A percentile compares a stretch with the other conserved stretches of the same genome.
These are phyloP conservation scores for Pseudozyma hubeiensis DNA, from an alignment of 1,284 basidiomycete genomes.

Conservation along the genomic window DNA sequence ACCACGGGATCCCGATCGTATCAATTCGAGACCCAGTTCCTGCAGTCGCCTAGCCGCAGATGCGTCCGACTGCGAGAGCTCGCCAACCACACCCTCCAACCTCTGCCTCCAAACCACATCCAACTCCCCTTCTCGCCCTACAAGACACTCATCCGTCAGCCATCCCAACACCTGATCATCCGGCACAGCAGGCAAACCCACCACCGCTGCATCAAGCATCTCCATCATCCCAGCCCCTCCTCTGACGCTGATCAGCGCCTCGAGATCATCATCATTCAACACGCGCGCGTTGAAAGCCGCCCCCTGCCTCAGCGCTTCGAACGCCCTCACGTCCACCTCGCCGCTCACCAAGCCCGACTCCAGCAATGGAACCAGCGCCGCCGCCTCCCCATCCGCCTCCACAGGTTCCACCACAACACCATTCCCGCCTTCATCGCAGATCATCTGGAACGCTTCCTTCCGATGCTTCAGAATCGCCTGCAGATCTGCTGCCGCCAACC, in stretches of 20 bases:
- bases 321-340: constrained; percentile 24
- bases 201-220: constrained; percentile 5
- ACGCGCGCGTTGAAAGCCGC: constrained; percentile 41
- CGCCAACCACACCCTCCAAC: neutral
- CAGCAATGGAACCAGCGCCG: constrained; percentile 31
- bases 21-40: constrained; percentile 2
- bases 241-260: constrained; percentile 18
- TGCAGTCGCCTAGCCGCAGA: constrained; percentile 4
- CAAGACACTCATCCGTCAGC: neutral
- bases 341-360: constrained; percentile 16
- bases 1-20: constrained; percentile 2
- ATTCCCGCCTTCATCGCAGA: constrained; percentile 4
- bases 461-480: constrained; percentile 25
- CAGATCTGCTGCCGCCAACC: constrained; percentile 17
- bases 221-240: constrained; percentile 3
- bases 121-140: too few species aligned
- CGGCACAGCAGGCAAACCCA: constrained; percentile 14
- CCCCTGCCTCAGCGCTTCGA: constrained; percentile 26
- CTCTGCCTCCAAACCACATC: neutral
- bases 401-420: constrained; percentile 33
- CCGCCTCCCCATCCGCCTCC: constrained; percentile 44
- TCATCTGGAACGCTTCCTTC: constrained; percentile 6
- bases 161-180: constrained; percentile 24
- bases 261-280: constrained; percentile 49
- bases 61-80: neutral